Base-by-base conservation (phyloP, 768 basidiomycete genomes). In the Tephrocybe sp. region DNA sequence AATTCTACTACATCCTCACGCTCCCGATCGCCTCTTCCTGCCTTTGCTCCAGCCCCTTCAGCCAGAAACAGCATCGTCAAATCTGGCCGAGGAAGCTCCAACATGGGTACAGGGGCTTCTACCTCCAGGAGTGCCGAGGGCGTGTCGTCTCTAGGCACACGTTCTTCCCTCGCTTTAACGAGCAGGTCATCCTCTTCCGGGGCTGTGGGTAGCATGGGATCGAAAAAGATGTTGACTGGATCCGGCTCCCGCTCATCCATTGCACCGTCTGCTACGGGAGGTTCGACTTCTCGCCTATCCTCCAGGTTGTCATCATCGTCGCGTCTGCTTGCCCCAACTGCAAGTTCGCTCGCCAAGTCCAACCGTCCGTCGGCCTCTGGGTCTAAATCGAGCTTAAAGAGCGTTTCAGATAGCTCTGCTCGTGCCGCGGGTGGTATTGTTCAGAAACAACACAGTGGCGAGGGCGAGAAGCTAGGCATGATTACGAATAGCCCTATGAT, bases 291-390 rank as follows among this genome's bases (percentile, higher is more conserved):
- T 4, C 58, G 44, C 46, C 49, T 24, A 59, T 58, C 68, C 0
- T 67, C 59, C 2, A 47, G 44, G 26, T n/a, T 30, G 0, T 47
- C 44, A 9, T 53, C 57, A 4, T 60, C 67, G 2, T 77, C 75
- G 2, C 77, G 83, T 30, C 70, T 90, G 11, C 68, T 86, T 43
- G 87, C 87, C 0, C 88, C 88, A 0, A 90, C 88, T 1, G 87
- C 84, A 1, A 88, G 87, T 57, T 90, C 88, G 1, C 68, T 89
- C 19, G 88, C 88, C 2, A 87, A 83, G 69, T 71, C 62, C 19
- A 69, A 58, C 44, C 57, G 63, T 12, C 28, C 56, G 6, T 55
- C 53, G 3, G 43, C 38, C 4, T 52, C 55, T 9, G 52, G 53
- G 5, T 49, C 46, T 19, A 47, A 39, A 19, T 40, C 42, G 25